Conservation (phyloP, 139 green algal genomes). For the Raphidocelis subcapitata region DNA sequence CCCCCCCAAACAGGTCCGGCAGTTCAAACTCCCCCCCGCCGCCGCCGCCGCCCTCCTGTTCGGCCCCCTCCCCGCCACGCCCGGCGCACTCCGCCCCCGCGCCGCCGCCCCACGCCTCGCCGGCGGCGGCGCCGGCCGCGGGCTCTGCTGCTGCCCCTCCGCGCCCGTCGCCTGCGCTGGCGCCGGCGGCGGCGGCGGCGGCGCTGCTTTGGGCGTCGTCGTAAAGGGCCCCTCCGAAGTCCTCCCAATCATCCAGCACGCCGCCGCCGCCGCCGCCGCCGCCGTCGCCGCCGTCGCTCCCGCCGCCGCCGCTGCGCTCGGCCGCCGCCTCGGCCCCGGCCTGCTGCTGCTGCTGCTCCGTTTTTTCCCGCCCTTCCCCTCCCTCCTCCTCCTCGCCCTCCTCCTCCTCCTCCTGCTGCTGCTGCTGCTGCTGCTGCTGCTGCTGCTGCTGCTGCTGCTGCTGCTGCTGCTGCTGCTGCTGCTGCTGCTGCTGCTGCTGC, state of each 20-base stretch:
- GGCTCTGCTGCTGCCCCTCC: too few relatives aligned
- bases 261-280: background rate
- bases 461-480: background rate
- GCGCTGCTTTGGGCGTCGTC: too few relatives aligned
- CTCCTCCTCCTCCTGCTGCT: slow-evolving; percentile 4
- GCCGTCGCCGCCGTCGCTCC: background rate
- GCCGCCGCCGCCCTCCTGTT: background rate
- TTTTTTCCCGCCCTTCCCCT: background rate
- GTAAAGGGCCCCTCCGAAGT: background rate
- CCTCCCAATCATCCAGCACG: background rate
- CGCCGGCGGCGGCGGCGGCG: too few relatives aligned
- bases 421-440: background rate
- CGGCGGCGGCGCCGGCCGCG: too few relatives aligned
- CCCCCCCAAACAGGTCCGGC: background rate
- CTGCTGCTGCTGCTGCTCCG: background rate
- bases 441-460: background rate
- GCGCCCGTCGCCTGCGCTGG: too few relatives aligned
- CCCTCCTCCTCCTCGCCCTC: background rate
- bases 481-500: slow-evolving; percentile 9
- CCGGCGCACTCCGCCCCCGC: too few relatives aligned
- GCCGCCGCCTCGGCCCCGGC: too few relatives aligned
- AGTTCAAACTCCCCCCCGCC: background rate
- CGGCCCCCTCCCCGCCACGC: too few relatives aligned
- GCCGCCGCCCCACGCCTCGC: too few relatives aligned
- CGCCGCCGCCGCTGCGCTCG: background rate